Percentiles rank a stretch among this genome's conserved stretches.
phyloP scores from a whole-genome alignment of 345 rosid species.

The Arabidopsis arenosa region DNA sequence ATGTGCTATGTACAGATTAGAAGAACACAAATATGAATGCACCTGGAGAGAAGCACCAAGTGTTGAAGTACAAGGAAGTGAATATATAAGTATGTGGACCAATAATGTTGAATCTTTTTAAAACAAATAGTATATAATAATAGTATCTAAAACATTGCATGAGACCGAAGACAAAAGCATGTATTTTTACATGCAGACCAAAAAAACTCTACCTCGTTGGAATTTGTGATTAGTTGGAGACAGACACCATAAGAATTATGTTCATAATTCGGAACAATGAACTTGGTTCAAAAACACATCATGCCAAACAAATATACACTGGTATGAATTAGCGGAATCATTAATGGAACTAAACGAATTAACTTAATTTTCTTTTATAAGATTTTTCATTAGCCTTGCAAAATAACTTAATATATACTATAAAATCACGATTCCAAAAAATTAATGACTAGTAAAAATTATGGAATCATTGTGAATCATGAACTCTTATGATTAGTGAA shows the following conservation, averaged over 20 bases:
- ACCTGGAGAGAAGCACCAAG: conserved; percentile 21
- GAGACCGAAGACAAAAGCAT: neutral
- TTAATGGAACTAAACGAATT: neutral
- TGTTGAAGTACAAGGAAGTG: conserved; percentile 35
- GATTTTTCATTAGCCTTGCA: neutral
- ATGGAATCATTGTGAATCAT: neutral
- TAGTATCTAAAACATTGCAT: conserved; percentile 6
- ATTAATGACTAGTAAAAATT: neutral
- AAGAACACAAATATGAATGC: conserved; percentile 16
- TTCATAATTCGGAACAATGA: conserved; percentile 23
- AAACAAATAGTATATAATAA: neutral
- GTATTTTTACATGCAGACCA: neutral
- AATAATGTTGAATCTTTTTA: conserved; percentile 18
- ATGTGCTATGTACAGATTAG: conserved; percentile 26
- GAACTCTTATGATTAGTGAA: neutral
- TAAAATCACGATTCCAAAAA: neutral
- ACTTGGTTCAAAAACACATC: conserved; percentile 12
- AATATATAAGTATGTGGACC: conserved; percentile 29
- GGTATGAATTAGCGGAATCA: neutral
- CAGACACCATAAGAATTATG: neutral
- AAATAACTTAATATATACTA: neutral
- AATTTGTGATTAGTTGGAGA: conserved; percentile 13
- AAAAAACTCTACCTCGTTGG: conserved; percentile 17
- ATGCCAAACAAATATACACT: conserved; percentile 1
- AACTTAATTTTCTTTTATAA: neutral